phyloP scores from a whole-genome alignment of 2,329 filamentous ascomycete species.

The Aspergillus spinulosporus region DNA sequence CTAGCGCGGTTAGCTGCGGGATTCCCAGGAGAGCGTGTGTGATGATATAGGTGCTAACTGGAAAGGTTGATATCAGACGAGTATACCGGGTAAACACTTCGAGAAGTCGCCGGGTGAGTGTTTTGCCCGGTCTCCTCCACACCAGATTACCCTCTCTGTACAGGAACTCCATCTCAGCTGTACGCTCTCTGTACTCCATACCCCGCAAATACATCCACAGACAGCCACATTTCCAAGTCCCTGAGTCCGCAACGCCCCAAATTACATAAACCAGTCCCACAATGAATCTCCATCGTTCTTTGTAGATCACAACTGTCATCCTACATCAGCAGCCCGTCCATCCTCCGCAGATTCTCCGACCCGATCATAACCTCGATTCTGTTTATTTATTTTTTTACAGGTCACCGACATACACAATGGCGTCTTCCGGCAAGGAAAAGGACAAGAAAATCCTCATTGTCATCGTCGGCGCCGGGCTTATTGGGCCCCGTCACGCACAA shows the following conservation, averaged over 20 bases:
- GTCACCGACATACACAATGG: no score
- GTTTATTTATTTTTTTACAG: no score
- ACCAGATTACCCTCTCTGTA: not conserved
- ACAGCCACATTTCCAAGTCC: no score
- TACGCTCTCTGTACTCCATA: not conserved
- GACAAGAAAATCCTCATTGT: constrained; percentile 30
- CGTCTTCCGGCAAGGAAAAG: no score
- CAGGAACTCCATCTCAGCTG: not conserved
- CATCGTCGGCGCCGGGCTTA: constrained; percentile 51
- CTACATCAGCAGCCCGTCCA: no score
- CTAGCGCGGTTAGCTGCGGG: not conserved
- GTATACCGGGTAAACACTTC: constrained; percentile 13
- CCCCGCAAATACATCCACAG: not conserved
- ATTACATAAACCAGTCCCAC: no score
- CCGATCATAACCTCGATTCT: not conserved
- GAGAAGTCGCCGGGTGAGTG: not conserved
- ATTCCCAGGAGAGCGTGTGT: not conserved
- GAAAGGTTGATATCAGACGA: not conserved
- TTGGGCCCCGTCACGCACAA: constrained; percentile 53
- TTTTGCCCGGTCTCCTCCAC: not conserved
- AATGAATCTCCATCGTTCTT: no score
- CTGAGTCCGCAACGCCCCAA: no score
- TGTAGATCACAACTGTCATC: no score
- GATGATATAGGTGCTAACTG: not conserved
- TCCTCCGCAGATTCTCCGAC: no score